Base-by-base conservation (phyloP, 2,329 filamentous ascomycete species). In the Botrytis deweyae region DNA sequence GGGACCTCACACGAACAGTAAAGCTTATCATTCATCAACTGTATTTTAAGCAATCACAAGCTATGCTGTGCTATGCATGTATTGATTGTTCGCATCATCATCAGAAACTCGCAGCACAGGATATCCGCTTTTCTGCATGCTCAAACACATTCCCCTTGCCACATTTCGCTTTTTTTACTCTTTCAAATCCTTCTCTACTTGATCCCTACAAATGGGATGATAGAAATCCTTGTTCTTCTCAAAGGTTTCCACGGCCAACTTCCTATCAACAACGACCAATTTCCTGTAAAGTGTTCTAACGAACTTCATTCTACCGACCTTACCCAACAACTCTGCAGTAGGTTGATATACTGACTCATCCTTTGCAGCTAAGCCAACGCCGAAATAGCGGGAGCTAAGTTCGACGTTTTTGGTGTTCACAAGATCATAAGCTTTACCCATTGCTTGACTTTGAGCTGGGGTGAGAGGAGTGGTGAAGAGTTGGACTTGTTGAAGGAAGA, bases 281-380 rank as follows among this genome's bases (percentile, higher is more conserved):
- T 89, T 88, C 75, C 92, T 88, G 84, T 92, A 98, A 80, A 98
- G 84, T 36, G 95, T 94, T 66, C 95, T 87, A 74, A 98, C 95
- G 83, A 95, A 98, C 88, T 98, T 98, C 96, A 99, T 98, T 73
- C 96, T 87, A 20, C 96, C 96, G 38, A 98, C 94, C 70, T 87
- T 87, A 46, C 93, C 93, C 58, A 98, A 85, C 72, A 98, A 85
- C 74, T 93, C 89, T 1, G 92, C 90, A 0, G 93, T 89, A 1
- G 91, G 91, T 74, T 89, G 81, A 79, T 95, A 93, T 55, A 92
- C 88, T 73, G 86, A 88, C 70, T 87, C 83, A 78, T 94, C 93
- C 73, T 90, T 88, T 20, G 93, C 92, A 78, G 89, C 89, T 80
- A 99, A 87, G 1, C 93, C 93, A 49, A 98, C 88, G 72, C 90